Base-by-base conservation (phyloP, 768 basidiomycete species). In the Auricularia cornea region DNA sequence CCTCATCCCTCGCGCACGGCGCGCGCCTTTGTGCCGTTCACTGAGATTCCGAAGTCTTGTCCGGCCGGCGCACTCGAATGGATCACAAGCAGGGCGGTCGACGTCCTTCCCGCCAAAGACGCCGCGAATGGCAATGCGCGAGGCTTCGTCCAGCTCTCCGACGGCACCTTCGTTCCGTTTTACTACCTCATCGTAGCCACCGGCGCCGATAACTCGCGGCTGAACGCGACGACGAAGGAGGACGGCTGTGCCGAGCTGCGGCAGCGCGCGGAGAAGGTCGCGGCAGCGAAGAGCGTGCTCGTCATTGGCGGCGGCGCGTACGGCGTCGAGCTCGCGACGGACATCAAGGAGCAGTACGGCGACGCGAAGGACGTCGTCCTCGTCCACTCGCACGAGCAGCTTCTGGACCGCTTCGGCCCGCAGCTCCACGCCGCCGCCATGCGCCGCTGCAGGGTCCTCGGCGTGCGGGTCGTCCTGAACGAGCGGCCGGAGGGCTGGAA, bases 221-320 rank as follows among this genome's bases (percentile, higher is more conserved):
- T 30, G 18, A 8, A 60, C 3, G 33, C 65, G 8, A 61, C 66
- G 26, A 66, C 65, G 30, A 76, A 75, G 64, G 52, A 52, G 28
- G 81, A 81, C 62, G 80, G 80, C 0, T 74, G 84, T 16, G 74
- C 72, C 2, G 86, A 83, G 79, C 74, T 87, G 51, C 75, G 75
- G 64, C 71, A 73, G 23, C 77, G 79, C 62, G 87, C 88, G 68
- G 69, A 70, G 33, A 71, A 74, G 3, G 76, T 90, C 59, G 73
- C 79, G 61, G 72, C 70, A 2, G 79, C 85, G 0, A 73, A 71
- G 1, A 82, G 78, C 48, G 77, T 90, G 3, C 78, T 89, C 6
- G 79, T 90, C 16, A 80, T 89, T 2, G 89, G 89, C 2, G 88
- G 86, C 10, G 89, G 89, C 1, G 86, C 89, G 1, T 79, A 89